Evolutionary conservation across 2,329 filamentous ascomycete genomes (phyloP), one percentile per base, ranked within the genome.

Genomic region (Fusarium sp.): DNA sequence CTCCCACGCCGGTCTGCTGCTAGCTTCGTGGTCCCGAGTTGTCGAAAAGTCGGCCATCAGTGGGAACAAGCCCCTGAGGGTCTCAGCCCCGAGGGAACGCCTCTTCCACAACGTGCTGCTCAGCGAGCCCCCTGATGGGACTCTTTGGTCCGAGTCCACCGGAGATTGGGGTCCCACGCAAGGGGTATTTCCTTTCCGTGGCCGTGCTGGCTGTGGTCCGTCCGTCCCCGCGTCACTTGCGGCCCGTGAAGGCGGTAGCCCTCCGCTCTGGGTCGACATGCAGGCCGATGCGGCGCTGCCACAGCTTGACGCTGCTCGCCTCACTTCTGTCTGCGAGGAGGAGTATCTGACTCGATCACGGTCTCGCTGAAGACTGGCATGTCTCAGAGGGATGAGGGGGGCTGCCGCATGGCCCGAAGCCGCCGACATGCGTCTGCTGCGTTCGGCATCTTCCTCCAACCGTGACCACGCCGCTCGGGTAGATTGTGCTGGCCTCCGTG

Each of bases 301-400:
- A 40, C 33, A 69, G 49, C 61, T 64, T 14, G 73, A 69, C 31
- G 63, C 31, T 51, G 55, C 59, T 57, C 29, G 69, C 33, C 63
- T 69, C 38, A 35, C 42, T 40, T 63, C 64, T 11, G 55, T 49
- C 11, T 10, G 53, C 17, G 57, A 56, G 33, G 29, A n/a, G 12
- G 66, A 31, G 10, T 36, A 16, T 14, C 35, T 36, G 20, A 10
- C 36, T 36, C 58, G 53, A 5, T 16, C 57, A 9, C 12, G 31
- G n/a, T 31, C 49, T 51, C 40, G 61, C 38, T 71, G 72, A 33
- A 78, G 72, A 64, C 76, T 78, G 33, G 77, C 66, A 40, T 57
- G 69, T 69, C 77, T 78, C 24, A 71, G 14, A 24, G 77, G 77
- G 17, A 78, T 70, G 17, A 40, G 33, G 42, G 74, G 77, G 33